Conservation (phyloP, 257 asterid genomes). For the Penstemon newberryi region DNA sequence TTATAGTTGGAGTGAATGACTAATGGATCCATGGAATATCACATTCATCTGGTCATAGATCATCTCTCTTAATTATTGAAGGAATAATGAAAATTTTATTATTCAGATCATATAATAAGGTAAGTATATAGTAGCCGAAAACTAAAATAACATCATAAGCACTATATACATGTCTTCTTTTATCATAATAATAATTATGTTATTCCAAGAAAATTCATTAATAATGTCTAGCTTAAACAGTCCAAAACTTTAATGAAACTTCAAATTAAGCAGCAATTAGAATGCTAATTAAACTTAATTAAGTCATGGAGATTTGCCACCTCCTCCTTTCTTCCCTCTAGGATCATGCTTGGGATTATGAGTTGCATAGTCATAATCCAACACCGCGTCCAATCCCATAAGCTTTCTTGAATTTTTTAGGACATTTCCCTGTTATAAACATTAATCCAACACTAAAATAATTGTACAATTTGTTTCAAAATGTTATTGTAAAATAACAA, state of each 20-base stretch:
- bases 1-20: too few relatives aligned
- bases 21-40: too few relatives aligned
- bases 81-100: too few relatives aligned
- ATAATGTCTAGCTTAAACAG: conserved; percentile 1
- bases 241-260: too few relatives aligned
- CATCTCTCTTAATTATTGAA: too few relatives aligned
- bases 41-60: too few relatives aligned
- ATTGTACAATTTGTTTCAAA: neutral
- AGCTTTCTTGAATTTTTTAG: conserved; percentile 47
- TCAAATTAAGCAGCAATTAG: neutral
- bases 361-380: conserved; percentile 69
- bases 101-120: conserved; percentile 2
- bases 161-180: conserved; percentile 12
- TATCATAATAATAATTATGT: neutral
- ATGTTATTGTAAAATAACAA: neutral
- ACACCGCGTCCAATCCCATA: conserved; percentile 28
- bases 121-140: conserved; percentile 3
- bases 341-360: conserved; percentile 72
- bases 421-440: conserved; percentile 14
- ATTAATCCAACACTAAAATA: neutral
- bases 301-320: conserved; percentile 43
- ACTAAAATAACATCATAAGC: conserved; percentile 14
- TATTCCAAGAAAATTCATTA: conserved; percentile 17
- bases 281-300: neutral
- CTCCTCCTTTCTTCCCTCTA: conserved; percentile 55